Percentiles rank a stretch among this genome's conserved stretches.
These are phyloP conservation scores for Phytomonas sp. DNA, from an alignment of 208 protist species.

Conservation along the genomic window DNA sequence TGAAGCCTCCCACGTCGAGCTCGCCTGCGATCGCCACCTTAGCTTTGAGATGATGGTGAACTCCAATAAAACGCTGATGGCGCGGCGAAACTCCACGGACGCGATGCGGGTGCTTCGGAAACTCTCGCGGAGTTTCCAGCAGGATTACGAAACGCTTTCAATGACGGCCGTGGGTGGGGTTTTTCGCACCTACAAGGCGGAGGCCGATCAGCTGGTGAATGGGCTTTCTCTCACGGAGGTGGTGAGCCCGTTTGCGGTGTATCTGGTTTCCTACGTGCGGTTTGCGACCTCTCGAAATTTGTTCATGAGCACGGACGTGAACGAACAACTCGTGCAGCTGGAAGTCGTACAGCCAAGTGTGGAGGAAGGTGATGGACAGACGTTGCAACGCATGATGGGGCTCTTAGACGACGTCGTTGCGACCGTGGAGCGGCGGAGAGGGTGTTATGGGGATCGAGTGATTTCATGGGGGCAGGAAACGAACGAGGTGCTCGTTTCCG, in stretches of 20 bases:
- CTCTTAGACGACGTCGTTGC: constrained; percentile 63
- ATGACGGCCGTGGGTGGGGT: constrained; percentile 61
- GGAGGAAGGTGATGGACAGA: constrained; percentile 45
- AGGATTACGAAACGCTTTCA: constrained; percentile 60
- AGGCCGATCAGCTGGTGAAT: constrained; percentile 58
- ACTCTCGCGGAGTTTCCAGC: constrained; percentile 69
- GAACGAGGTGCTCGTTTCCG: constrained; percentile 33
- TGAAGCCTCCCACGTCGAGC: constrained; percentile 84
- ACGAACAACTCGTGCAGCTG: constrained; percentile 46
- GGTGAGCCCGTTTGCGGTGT: constrained; percentile 65
- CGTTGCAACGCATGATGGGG: constrained; percentile 54
- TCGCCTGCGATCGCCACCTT: constrained; percentile 67
- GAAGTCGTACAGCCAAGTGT: constrained; percentile 48
- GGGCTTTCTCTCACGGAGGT: constrained; percentile 44
- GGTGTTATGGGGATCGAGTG: constrained; percentile 32
- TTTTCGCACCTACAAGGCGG: constrained; percentile 64
- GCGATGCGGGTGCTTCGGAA: constrained; percentile 50
- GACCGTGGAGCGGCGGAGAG: constrained; percentile 41
- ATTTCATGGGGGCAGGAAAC: constrained; percentile 47
- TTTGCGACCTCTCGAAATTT: constrained; percentile 50
- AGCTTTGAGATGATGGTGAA: constrained; percentile 73
- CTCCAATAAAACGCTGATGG: constrained; percentile 68
- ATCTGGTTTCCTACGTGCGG: constrained; percentile 68
- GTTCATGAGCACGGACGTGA: constrained; percentile 61
- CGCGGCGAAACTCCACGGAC: constrained; percentile 60